A percentile compares a stretch with the other conserved stretches of the same genome.
These are phyloP conservation scores for Neopestalotiopsis sp. DNA, from an alignment of 2,329 filamentous ascomycete genomes.

Conservation along the genomic window DNA sequence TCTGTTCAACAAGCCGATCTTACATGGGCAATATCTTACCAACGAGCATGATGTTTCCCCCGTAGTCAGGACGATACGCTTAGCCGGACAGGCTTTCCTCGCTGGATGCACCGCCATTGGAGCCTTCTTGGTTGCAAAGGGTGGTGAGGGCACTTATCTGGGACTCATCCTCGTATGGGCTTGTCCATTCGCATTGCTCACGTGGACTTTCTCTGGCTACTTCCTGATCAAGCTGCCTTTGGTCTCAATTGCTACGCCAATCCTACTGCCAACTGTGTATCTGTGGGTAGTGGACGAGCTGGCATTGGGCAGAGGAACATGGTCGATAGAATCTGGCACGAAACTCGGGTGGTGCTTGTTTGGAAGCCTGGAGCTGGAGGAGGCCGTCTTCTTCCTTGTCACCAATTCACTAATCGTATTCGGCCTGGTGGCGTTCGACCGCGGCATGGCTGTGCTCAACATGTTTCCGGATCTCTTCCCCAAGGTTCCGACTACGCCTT, in stretches of 20 bases:
- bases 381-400: slow-evolving; percentile 74
- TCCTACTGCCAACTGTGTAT: slow-evolving; percentile 69
- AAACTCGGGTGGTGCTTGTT: slow-evolving; percentile 69
- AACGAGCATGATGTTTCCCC: slow-evolving; percentile 33
- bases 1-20: slow-evolving; percentile 67
- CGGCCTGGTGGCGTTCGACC: slow-evolving; percentile 71
- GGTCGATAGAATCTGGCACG: slow-evolving; percentile 71
- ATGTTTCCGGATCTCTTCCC: slow-evolving; percentile 65
- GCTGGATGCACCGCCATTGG: slow-evolving; percentile 48
- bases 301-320: slow-evolving; percentile 70
- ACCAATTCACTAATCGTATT: slow-evolving; percentile 75
- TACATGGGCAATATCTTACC: slow-evolving; percentile 50
- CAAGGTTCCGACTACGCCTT: slow-evolving; percentile 51
- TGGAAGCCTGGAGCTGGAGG: slow-evolving; percentile 72
- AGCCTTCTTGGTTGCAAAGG: slow-evolving; percentile 47
- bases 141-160: slow-evolving; percentile 64
- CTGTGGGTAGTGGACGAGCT: slow-evolving; percentile 76
- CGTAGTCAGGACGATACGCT: slow-evolving; percentile 35
- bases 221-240: slow-evolving; percentile 66
- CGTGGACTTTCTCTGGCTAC: slow-evolving; percentile 68
- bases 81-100: slow-evolving; percentile 56
- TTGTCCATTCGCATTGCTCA: slow-evolving; percentile 66
- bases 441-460: slow-evolving; percentile 68
- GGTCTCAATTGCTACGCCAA: slow-evolving; percentile 62
- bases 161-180: slow-evolving; percentile 75